These are phyloP conservation scores for Ogataea ganodermae DNA, from an alignment of 805 yeast species.

Conservation along the genomic window DNA sequence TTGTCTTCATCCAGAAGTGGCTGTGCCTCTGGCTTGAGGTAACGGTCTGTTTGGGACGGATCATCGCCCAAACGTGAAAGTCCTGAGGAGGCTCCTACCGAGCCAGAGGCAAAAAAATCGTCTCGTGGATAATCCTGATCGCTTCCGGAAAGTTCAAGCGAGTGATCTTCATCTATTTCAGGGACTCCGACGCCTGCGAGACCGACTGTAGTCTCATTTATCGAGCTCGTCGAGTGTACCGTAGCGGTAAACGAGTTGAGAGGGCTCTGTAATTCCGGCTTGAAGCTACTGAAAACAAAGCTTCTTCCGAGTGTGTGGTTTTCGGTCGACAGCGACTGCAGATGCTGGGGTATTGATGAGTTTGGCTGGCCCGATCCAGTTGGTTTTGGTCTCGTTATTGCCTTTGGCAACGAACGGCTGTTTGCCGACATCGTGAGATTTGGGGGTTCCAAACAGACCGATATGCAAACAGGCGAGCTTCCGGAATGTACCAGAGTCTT, in stretches of 20 bases:
- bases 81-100: not conserved
- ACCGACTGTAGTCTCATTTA: slow-evolving; percentile 59
- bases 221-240: slow-evolving; percentile 48
- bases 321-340: slow-evolving; percentile 28
- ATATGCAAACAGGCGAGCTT: too few relatives aligned
- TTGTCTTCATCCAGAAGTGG: slow-evolving; percentile 6
- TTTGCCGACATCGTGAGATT: slow-evolving; percentile 15
- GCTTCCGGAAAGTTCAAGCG: not conserved
- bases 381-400: slow-evolving; percentile 18
- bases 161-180: slow-evolving; percentile 29
- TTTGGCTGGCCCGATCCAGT: slow-evolving; percentile 10
- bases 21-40: slow-evolving; percentile 3
- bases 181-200: slow-evolving; percentile 59
- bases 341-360: slow-evolving; percentile 8
- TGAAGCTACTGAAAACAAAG: slow-evolving; percentile 39
- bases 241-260: slow-evolving; percentile 39
- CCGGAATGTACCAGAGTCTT: too few relatives aligned
- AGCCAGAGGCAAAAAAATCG: not conserved
- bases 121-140: not conserved
- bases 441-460: too few relatives aligned
- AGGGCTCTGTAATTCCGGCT: slow-evolving; percentile 24
- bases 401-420: slow-evolving; percentile 26
- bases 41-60: slow-evolving; percentile 9
- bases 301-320: slow-evolving; percentile 42
- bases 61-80: slow-evolving; percentile 1